Conservation (phyloP, 2,329 filamentous ascomycete species). For the Fusarium algeriense region DNA sequence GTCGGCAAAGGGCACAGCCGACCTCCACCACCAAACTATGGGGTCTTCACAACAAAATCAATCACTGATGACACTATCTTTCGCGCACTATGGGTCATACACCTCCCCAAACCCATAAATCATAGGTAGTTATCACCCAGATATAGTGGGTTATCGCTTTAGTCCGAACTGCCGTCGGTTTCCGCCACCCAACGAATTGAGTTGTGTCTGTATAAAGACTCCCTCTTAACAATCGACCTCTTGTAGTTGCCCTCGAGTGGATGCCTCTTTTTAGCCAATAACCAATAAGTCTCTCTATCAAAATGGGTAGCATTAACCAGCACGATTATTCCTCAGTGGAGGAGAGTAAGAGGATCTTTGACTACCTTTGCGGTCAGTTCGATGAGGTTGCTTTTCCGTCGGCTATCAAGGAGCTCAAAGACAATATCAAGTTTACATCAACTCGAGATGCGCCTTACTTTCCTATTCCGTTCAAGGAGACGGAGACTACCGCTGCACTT, state of each 20-base stretch:
- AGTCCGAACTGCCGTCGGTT: conserved; percentile 15
- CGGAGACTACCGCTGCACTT: conserved; percentile 57
- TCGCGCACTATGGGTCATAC: background rate
- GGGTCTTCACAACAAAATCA: background rate
- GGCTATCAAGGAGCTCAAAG: conserved; percentile 41
- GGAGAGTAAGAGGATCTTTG: conserved; percentile 41
- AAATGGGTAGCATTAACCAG: conserved; percentile 31
- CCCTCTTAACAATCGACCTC: conserved; percentile 9
- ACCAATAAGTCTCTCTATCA: background rate
- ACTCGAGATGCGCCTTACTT: conserved; percentile 57
- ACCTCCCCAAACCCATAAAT: background rate
- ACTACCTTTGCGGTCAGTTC: conserved; percentile 41
- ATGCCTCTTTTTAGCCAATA: conserved; percentile 8
- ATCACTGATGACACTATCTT: conserved; percentile 2
- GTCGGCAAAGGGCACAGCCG: conserved; percentile 27
- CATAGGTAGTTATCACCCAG: background rate
- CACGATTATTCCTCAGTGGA: conserved; percentile 37
- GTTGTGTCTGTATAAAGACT: conserved; percentile 26
- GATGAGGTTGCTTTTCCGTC: conserved; percentile 49
- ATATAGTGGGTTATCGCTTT: background rate
- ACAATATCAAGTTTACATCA: conserved; percentile 51
- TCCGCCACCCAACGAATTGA: background rate
- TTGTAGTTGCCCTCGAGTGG: background rate
- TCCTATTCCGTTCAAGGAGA: conserved; percentile 62
- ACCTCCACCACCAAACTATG: conserved; percentile 8